Conservation (phyloP, 352 stramenopile genomes). For the Phytopythium litorale region DNA sequence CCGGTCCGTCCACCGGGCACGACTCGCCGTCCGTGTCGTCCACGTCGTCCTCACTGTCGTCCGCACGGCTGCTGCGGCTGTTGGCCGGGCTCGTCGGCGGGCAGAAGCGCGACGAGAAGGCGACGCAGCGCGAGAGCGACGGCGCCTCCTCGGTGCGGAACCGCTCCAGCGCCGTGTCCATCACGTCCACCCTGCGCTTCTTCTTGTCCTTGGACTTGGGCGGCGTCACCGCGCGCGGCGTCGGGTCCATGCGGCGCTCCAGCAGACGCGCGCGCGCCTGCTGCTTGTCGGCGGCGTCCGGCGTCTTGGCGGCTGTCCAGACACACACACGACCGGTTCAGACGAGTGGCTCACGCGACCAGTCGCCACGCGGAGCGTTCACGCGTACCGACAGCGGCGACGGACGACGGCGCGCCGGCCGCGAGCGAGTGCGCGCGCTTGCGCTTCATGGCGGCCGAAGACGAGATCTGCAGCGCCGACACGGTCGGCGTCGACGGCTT, state of each 20-base stretch:
- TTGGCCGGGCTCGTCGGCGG: conserved; percentile 9
- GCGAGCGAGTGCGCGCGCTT: conserved; percentile 56
- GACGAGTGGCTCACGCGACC: not conserved
- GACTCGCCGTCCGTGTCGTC: conserved; percentile 8
- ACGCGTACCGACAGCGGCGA: conserved; percentile 24
- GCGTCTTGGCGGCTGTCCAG: not conserved
- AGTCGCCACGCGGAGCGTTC: not conserved
- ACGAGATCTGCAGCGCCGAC: conserved; percentile 7
- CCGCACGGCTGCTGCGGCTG: conserved; percentile 10
- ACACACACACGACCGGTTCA: conserved; percentile 1
- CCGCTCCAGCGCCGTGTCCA: conserved; percentile 53
- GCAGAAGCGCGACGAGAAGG: conserved; percentile 48
- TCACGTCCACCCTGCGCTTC: conserved; percentile 53
- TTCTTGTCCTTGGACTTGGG: conserved; percentile 49
- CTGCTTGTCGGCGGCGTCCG: conserved; percentile 12
- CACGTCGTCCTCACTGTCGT: conserved; percentile 12
- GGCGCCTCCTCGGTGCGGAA: conserved; percentile 38
- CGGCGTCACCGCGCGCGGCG: conserved; percentile 39
- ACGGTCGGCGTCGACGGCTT: conserved; percentile 3
- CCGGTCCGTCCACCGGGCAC: not conserved
- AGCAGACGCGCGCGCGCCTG: conserved; percentile 18
- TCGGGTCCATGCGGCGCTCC: conserved; percentile 12
- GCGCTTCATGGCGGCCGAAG: conserved; percentile 45
- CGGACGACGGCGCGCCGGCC: not conserved
- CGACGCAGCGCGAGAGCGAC: conserved; percentile 24